Evolutionary conservation across 192 early-diverging fungal genomes (phyloP).

Genomic region (Nowakowskiella sp.): DNA sequence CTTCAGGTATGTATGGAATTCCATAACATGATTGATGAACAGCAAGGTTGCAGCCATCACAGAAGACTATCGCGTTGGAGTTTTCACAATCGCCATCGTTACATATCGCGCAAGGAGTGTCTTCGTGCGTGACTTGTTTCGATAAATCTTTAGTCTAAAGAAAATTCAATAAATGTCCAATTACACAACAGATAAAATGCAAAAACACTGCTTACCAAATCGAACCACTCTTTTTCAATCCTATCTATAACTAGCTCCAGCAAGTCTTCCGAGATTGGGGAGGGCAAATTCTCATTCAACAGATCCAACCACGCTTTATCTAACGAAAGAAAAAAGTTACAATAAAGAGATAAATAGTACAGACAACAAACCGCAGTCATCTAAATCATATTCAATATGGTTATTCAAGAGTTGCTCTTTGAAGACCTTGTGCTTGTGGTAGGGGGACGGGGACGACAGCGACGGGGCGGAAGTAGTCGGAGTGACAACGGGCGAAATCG

Average conservation of each 20-base stretch:
- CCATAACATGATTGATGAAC: slow-evolving; percentile 99
- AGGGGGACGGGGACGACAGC: too few relatives aligned
- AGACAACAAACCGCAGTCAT: too few relatives aligned
- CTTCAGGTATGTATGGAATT: slow-evolving; percentile 97
- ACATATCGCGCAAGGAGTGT: slow-evolving; percentile 87
- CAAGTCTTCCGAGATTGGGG: slow-evolving; percentile 44
- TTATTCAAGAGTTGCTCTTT: too few relatives aligned
- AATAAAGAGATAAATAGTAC: too few relatives aligned
- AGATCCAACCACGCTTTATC: too few relatives aligned
- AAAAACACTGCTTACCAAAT: slow-evolving; percentile 48
- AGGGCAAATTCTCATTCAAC: slow-evolving; percentile 39
- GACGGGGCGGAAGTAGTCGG: too few relatives aligned
- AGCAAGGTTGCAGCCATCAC: slow-evolving; percentile 97
- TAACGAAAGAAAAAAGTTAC: too few relatives aligned
- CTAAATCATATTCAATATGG: too few relatives aligned
- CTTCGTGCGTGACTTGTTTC: slow-evolving; percentile 62
- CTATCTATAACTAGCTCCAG: slow-evolving; percentile 86
- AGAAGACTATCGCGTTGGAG: slow-evolving; percentile 98
- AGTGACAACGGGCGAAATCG: too few relatives aligned
- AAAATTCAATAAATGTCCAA: neutral
- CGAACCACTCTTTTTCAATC: slow-evolving; percentile 97
- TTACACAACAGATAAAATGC: neutral
- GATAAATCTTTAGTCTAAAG: slow-evolving; percentile 71
- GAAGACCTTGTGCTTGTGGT: too few relatives aligned
- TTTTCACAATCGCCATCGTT: slow-evolving; percentile 99